phyloP scores from a whole-genome alignment of 169 alveolate species.

The Plasmodium gonderi region DNA sequence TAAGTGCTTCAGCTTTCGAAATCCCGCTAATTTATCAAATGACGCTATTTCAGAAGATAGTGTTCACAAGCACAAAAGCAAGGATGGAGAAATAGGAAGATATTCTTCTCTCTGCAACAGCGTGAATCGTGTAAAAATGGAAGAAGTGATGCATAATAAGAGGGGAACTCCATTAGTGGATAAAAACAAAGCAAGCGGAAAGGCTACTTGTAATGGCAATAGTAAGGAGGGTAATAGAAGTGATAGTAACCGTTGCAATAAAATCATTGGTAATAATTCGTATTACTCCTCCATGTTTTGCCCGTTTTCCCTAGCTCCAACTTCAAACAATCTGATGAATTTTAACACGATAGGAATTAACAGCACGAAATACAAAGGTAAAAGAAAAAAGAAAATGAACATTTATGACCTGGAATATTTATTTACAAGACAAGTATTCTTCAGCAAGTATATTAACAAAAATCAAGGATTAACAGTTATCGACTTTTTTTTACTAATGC shows the following conservation, averaged over 20 bases:
- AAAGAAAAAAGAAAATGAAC: conserved; percentile 67
- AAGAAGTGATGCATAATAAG: not conserved
- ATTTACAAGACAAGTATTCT: conserved; percentile 69
- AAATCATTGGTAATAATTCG: not conserved
- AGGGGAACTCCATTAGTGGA: not conserved
- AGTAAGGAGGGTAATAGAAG: not conserved
- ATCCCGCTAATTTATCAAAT: not conserved
- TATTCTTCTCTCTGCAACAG: not conserved
- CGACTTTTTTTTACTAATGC: conserved; percentile 75
- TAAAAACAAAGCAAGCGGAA: not conserved
- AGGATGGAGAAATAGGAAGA: not conserved
- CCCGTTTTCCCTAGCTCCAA: conserved; percentile 62
- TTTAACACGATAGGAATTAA: conserved; percentile 53
- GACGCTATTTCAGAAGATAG: not conserved
- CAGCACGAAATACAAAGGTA: conserved; percentile 8
- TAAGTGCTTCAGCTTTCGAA: not conserved
- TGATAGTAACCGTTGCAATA: not conserved
- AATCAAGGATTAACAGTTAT: conserved; percentile 74
- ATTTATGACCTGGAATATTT: conserved; percentile 67
- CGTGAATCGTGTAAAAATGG: not conserved
- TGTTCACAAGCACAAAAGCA: not conserved
- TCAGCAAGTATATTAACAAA: conserved; percentile 74
- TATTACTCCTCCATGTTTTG: conserved; percentile 55
- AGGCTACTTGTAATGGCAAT: not conserved
- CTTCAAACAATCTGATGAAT: conserved; percentile 46